Percentiles rank a stretch among this genome's conserved stretches.
Evolutionary conservation across 768 basidiomycete genomes (phyloP).

Genomic region (Dictyophora rubrovolvata): DNA sequence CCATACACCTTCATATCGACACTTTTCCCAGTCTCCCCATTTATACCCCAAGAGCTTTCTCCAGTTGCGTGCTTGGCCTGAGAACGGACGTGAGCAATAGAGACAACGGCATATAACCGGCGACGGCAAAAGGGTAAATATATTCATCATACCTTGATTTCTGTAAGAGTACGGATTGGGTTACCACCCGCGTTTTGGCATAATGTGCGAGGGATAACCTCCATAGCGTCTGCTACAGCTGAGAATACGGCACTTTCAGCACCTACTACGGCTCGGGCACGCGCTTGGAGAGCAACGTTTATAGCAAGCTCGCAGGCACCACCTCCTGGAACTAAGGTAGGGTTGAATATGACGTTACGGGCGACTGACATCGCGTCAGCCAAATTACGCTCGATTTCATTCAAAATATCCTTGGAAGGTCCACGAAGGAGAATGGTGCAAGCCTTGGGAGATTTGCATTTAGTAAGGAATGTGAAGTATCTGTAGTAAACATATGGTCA

Average conservation of each 20-base stretch:
- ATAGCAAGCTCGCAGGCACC: conserved; percentile 99
- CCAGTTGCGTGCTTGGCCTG: conserved; percentile 94
- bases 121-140: background rate
- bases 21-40: conserved; percentile 92
- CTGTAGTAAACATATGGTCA: conserved; percentile 27
- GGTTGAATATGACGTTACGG: conserved; percentile 94
- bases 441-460: conserved; percentile 84
- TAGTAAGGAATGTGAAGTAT: conserved; percentile 96
- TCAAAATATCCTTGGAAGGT: conserved; percentile 95
- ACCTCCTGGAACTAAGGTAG: conserved; percentile 85
- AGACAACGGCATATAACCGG: too few relatives aligned
- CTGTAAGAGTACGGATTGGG: conserved; percentile 85
- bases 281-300: conserved; percentile 73
- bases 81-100: background rate
- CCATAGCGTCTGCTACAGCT: conserved; percentile 92
- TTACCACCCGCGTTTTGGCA: conserved; percentile 95
- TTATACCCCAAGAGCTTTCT: conserved; percentile 85
- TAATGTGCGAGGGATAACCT: conserved; percentile 91
- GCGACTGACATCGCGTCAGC: conserved; percentile 98
- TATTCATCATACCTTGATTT: conserved; percentile 66
- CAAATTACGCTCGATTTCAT: conserved; percentile 96
- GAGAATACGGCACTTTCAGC: conserved; percentile 87
- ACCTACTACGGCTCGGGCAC: conserved; percentile 71
- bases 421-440: conserved; percentile 97
- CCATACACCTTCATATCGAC: conserved; percentile 95